Conservation (phyloP, 441 rosid genomes). For the Erysimum pusillum region DNA sequence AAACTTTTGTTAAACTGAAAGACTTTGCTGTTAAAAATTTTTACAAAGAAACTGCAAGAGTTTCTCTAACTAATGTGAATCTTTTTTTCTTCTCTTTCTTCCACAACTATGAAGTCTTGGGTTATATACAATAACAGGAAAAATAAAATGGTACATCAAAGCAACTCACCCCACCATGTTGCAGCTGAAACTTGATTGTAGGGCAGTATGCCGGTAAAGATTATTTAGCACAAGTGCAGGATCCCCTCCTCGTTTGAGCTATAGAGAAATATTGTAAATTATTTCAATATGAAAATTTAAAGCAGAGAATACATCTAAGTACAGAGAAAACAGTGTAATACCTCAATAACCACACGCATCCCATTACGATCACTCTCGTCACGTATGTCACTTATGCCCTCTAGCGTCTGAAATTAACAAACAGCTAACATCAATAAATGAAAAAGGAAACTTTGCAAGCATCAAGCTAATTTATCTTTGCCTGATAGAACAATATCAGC, state of each 20-base stretch:
- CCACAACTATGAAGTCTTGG: neutral
- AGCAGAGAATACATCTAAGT: constrained; percentile 8
- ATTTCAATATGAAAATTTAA: neutral
- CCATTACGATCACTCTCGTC: constrained; percentile 98
- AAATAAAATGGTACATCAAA: constrained; percentile 31
- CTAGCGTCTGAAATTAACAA: constrained; percentile 68
- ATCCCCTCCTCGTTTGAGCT: constrained; percentile 91
- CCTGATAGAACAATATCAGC: neutral
- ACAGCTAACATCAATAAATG: constrained; percentile 27
- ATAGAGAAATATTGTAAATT: constrained; percentile 31
- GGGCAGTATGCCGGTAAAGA: constrained; percentile 89
- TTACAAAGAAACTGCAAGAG: constrained; percentile 16
- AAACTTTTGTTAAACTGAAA: neutral
- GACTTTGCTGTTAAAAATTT: neutral
- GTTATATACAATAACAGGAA: constrained; percentile 1
- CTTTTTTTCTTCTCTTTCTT: neutral
- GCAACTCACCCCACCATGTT: constrained; percentile 93
- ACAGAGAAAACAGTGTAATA: constrained; percentile 43
- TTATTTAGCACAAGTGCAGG: constrained; percentile 84
- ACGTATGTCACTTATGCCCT: constrained; percentile 94
- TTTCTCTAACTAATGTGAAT: constrained; percentile 3
- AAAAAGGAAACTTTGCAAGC: constrained; percentile 11
- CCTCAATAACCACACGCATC: constrained; percentile 97
- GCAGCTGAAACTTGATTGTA: constrained; percentile 96
- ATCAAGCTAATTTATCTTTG: constrained; percentile 11